Base-by-base conservation (phyloP, 345 rosid species). In the Hibiscus tridactylites region DNA sequence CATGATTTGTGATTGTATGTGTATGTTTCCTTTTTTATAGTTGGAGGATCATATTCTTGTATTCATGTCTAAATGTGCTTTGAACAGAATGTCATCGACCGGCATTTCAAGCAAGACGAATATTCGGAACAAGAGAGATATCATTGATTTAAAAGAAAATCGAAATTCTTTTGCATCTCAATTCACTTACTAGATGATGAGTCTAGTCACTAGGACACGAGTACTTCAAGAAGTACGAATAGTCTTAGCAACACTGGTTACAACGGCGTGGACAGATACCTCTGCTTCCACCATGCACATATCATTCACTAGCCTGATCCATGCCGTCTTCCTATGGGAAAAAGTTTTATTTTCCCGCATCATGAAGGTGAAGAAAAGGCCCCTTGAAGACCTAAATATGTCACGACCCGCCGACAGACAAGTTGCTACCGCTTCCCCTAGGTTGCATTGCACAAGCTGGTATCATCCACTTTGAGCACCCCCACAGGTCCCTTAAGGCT, bases 331-430 rank as follows among this genome's bases (percentile, higher is more conserved):
- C 85, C 85, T 39, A 7, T 57, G 0, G 84, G 86, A 80, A 73
- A 75, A 58, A 82, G 68, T 29, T 72, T 46, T 39, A 85, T 71
- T 68, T 64, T 78, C 85, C 88, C 82, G 81, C 65, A 72, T 37
- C 49, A 58, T 10, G 3, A 46, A 24, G 37, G 66, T 19, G 5
- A 29, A 58, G 7, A 31, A 53, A 69, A 69, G 49, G 17, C 50
- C 17, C 35, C 16, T 46, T 24, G 35, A 50, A 26, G 3, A 58
- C 35, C 29, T 28, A 52, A 52, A 52, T 52, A 0, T 52, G 7
- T 4, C 5, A n/a, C 4, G 2, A 5, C 0, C 57, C 3, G 49
- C 3, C 3, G 49, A 44, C 0, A 2, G 49, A 10, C 13, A 1
- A 1, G 12, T 13, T 44, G 3, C 49, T 10, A 35, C 7, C 39